Evolutionary conservation across 306 rosid genomes (phyloP), one percentile per base, ranked within the genome.

Genomic region (Corylus avellana): DNA sequence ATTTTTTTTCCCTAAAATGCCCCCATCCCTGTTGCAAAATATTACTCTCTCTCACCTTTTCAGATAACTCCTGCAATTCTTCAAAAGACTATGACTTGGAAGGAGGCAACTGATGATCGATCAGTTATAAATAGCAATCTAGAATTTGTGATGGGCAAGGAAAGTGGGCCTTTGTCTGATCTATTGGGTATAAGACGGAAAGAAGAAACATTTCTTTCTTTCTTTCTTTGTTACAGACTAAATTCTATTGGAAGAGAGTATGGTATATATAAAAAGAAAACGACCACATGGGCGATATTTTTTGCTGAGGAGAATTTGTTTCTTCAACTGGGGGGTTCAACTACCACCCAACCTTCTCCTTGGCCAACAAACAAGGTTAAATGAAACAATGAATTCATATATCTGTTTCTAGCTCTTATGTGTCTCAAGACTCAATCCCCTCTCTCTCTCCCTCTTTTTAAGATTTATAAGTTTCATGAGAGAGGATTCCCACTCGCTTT

Each of bases 261-360:
- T 8, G 4, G 70, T 39, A 22, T 58, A 58, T 9, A 32, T 2
- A 32, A 49, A 76, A 66, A 13, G 66, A 69, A 76, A 13, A 76
- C 49, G 37, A 70, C 53, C 46, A n/a, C 18, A 20, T 42, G 18
- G 48, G 18, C 70, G 72, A 62, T 49, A 16, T 13, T 71, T 71
- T 67, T 37, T 42, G 71, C n/a, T 18, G 54, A 37, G 62, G n/a
- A 75, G 73, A 83, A 78, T 49, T 73, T 74, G 88, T 46, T 81
- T 66, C 42, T 75, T 77, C 75, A 9, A 74, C 22, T 5, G 67
- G 88, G 89, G 53, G 90, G 97, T 94, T 92, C 93, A 94, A 94
- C 98, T 17, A 94, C 97, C 97, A 92, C 93, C 97, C 70, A 91
- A 94, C 82, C 62, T 22, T 22, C 25, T 81, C 61, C 88, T 86